Conservation (phyloP, 352 stramenopile genomes). For the Peronospora farinosa region DNA sequence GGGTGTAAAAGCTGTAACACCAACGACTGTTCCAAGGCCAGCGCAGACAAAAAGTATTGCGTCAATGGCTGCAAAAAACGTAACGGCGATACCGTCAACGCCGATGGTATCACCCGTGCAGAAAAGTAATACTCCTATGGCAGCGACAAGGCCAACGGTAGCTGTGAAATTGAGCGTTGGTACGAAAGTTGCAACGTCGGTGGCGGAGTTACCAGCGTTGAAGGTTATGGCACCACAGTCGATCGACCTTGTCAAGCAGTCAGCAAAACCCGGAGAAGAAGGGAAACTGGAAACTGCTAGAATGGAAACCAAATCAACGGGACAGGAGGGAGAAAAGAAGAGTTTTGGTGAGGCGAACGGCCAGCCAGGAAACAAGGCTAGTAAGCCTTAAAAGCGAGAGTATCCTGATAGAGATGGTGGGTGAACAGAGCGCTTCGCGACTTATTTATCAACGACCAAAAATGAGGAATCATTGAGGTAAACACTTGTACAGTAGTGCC, state of each 20-base stretch:
- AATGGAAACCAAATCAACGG: constrained; percentile 1
- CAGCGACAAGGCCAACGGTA: constrained; percentile 1
- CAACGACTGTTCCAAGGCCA: not conserved
- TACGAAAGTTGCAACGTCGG: not conserved
- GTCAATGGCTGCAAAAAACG: not conserved
- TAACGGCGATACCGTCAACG: not conserved
- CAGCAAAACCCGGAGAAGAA: constrained; percentile 11
- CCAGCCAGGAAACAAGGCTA: constrained; percentile 6
- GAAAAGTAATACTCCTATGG: not conserved
- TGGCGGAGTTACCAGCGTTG: not conserved
- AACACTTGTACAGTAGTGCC: not conserved
- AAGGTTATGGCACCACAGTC: not conserved
- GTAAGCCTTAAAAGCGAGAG: constrained; percentile 8
- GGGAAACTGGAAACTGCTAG: constrained; percentile 9
- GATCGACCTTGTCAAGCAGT: constrained; percentile 1
- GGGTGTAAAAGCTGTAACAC: constrained; percentile 1
- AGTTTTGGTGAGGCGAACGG: not conserved
- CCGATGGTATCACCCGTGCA: not conserved
- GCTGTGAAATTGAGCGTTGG: not conserved
- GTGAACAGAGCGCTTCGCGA: constrained; percentile 4
- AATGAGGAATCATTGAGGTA: not conserved
- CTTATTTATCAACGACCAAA: constrained; percentile 16
- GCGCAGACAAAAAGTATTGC: not conserved
- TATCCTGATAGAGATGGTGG: constrained; percentile 12
- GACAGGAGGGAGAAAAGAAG: not conserved